Evolutionary conservation across 306 rosid species (phyloP), one percentile per base, ranked within the genome.

Genomic region (Dryas alaskensis): DNA sequence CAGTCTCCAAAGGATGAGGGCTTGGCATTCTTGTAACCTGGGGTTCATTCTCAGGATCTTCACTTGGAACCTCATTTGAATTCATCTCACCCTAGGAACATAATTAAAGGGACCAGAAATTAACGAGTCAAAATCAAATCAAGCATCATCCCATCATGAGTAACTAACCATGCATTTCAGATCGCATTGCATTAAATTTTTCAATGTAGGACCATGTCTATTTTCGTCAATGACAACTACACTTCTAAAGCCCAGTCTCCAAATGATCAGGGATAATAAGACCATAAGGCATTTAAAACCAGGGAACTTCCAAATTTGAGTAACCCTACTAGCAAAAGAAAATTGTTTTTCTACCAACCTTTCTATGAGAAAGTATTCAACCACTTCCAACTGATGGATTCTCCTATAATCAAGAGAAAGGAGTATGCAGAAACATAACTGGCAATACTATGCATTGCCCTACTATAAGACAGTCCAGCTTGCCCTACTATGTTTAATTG

Each of bases 31-130:
- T 78, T 51, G 86, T 62, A 57, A 61, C 79, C 74, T 77, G 85
- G 46, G 88, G 67, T 59, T 84, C 96, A 72, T 64, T 87, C 54
- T 84, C 88, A 61, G 73, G 80, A 65, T 91, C 92, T 71, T 79
- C 88, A 82, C 70, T 69, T 70, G 84, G 58, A 65, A 82, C 77
- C 60, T 81, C 96, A 67, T 82, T 83, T 58, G 86, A 76, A 76
- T 86, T 87, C 51, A 83, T 59, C 37, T 86, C 95, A 78, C 85
- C 92, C 97, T 93, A 81, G 70, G 83, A 81, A 80, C 69, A 60
- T 17, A 80, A 79, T 63, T 70, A 62, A 48, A 16, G 70, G n/a
- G 58, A 37, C 72, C 46, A 48, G 62, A 79, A 72, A 76, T 57
- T 46, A 9, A 59, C 10, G 69, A 70, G 68, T 70, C 71, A 63